phyloP scores from a whole-genome alignment of 2,329 filamentous ascomycete genomes.

The Plenodomus lindquistii region DNA sequence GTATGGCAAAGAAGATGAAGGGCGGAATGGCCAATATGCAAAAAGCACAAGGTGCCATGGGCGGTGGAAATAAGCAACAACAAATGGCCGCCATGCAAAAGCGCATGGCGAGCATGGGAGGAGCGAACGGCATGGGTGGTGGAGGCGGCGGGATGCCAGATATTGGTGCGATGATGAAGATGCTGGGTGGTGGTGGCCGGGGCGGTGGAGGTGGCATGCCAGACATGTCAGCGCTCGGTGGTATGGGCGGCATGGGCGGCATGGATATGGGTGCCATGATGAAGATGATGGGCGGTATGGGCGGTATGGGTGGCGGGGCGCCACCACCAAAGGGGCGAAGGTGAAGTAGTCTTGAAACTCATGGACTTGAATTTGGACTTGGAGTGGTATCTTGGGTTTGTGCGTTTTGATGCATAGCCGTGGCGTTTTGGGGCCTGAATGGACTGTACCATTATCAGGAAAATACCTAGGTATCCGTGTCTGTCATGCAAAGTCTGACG shows the following conservation, averaged over 20 bases:
- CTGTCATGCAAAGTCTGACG: too few species aligned
- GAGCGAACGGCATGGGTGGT: slow-evolving; percentile 64
- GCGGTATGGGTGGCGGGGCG: slow-evolving; percentile 26
- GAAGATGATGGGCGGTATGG: slow-evolving; percentile 43
- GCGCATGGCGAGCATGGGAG: slow-evolving; percentile 89
- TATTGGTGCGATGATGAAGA: slow-evolving; percentile 87
- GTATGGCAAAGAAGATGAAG: slow-evolving; percentile 99
- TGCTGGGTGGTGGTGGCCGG: slow-evolving; percentile 77
- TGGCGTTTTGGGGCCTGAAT: slow-evolving; percentile 23
- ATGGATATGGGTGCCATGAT: slow-evolving; percentile 43
- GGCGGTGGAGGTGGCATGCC: slow-evolving; percentile 66
- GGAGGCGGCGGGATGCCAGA: slow-evolving; percentile 68
- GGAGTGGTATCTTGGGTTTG: background rate
- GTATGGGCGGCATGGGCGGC: slow-evolving; percentile 62
- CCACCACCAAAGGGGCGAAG: slow-evolving; percentile 23
- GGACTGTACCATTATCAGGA: background rate
- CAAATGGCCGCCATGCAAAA: slow-evolving; percentile 98
- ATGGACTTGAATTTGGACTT: background rate
- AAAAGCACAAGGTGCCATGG: slow-evolving; percentile 86
- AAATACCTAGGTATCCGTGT: too few species aligned
- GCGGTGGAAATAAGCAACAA: slow-evolving; percentile 86
- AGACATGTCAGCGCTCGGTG: slow-evolving; percentile 61
- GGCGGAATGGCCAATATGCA: slow-evolving; percentile 98
- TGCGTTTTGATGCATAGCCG: slow-evolving; percentile 32
- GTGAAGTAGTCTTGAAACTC: too few species aligned